These are phyloP conservation scores for Populus simonii DNA, from an alignment of 345 rosid genomes.

Conservation along the genomic window DNA sequence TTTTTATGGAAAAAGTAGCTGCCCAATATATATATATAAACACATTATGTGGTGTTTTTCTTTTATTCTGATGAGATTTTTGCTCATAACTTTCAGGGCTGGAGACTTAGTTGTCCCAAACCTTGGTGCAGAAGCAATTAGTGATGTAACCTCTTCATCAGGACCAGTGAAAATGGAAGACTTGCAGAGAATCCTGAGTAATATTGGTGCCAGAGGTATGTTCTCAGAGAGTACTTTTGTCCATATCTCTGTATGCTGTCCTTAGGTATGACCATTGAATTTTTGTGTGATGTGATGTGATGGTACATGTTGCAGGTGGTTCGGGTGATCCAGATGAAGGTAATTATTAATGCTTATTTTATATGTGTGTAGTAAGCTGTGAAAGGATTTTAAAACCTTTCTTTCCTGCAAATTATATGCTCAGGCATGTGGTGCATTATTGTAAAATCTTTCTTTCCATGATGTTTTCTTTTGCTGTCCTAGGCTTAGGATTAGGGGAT, in stretches of 20 bases:
- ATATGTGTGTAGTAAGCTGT: background rate
- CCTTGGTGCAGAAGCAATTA: constrained; percentile 57
- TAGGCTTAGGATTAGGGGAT: constrained; percentile 84
- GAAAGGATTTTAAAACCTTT: background rate
- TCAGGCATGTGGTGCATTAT: too few species aligned
- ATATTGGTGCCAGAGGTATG: constrained; percentile 67
- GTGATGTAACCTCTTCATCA: constrained; percentile 71
- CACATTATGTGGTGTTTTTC: background rate
- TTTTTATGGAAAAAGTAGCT: too few species aligned
- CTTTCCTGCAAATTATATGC: too few species aligned
- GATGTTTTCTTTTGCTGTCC: constrained; percentile 7
- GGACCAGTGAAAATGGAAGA: constrained; percentile 90
- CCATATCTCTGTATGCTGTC: background rate
- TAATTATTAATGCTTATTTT: constrained; percentile 9
- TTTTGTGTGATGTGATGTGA: constrained; percentile 15
- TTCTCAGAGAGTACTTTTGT: background rate
- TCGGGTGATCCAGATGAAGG: constrained; percentile 79
- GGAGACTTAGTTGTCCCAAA: constrained; percentile 68
- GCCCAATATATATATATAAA: too few species aligned
- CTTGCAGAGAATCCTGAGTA: constrained; percentile 86
- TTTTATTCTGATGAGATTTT: constrained; percentile 3
- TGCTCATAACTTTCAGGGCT: constrained; percentile 44
- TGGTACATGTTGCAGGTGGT: constrained; percentile 43
- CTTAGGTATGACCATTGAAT: constrained; percentile 21
- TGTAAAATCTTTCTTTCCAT: too few species aligned